A percentile compares a stretch with the other conserved stretches of the same genome.
Conservation (phyloP, 2,329 filamentous ascomycete genomes). For the Eutypa lata region DNA sequence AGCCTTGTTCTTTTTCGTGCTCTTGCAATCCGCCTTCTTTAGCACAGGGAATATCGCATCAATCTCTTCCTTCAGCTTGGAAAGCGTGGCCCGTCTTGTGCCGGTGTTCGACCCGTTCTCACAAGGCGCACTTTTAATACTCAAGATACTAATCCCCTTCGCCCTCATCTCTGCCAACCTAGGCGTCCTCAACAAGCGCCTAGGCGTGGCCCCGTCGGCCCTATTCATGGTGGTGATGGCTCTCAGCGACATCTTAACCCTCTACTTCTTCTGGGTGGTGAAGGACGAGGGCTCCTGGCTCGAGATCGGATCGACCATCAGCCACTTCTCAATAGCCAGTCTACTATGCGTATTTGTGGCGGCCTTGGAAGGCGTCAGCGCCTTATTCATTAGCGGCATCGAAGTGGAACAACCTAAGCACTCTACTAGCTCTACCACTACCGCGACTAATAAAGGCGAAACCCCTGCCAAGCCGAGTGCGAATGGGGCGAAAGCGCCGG, state of each 20-base stretch:
- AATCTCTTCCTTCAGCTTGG: slow-evolving; percentile 87
- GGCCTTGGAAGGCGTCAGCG: slow-evolving; percentile 79
- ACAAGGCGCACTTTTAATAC: slow-evolving; percentile 79
- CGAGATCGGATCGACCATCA: slow-evolving; percentile 96
- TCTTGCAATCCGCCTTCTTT: slow-evolving; percentile 95
- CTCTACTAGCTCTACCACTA: slow-evolving; percentile 1
- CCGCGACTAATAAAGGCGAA: slow-evolving; percentile 3
- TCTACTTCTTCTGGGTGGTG: slow-evolving; percentile 98
- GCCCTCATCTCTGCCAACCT: slow-evolving; percentile 88
- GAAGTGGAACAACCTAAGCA: slow-evolving; percentile 49
- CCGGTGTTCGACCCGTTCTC: slow-evolving; percentile 93
- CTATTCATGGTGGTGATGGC: slow-evolving; percentile 95
- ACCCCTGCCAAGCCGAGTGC: too few relatives aligned
- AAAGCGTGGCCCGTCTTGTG: slow-evolving; percentile 81
- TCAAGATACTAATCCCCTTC: slow-evolving; percentile 93
- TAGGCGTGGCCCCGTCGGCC: slow-evolving; percentile 82
- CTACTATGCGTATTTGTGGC: slow-evolving; percentile 88
- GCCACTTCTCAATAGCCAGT: slow-evolving; percentile 91
- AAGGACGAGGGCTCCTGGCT: slow-evolving; percentile 96
- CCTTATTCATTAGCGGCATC: slow-evolving; percentile 76
- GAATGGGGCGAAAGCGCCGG: too few relatives aligned
- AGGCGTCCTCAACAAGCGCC: slow-evolving; percentile 81
- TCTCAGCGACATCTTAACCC: slow-evolving; percentile 83
- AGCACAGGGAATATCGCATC: slow-evolving; percentile 95
- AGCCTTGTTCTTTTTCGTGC: slow-evolving; percentile 89